Evolutionary conservation across 2,329 filamentous ascomycete species (phyloP).

Genomic region (Hirsutella rhossiliensis): DNA sequence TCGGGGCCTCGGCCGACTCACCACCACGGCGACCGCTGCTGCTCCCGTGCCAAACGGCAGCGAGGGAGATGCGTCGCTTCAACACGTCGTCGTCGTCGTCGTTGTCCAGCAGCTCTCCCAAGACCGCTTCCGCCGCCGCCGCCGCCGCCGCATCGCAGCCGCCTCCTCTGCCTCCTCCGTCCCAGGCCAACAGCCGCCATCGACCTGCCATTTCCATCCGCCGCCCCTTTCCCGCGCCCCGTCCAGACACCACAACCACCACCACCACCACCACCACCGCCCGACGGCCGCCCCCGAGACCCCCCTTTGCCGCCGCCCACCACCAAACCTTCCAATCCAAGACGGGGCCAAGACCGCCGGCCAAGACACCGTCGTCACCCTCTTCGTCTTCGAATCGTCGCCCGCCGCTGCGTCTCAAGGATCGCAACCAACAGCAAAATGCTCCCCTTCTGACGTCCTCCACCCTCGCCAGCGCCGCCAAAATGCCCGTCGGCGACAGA

Average conservation of each 20-base stretch:
- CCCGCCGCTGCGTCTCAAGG: constrained; percentile 8
- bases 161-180: not conserved
- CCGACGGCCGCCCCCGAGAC: not conserved
- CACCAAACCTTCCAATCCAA: not conserved
- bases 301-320: not conserved
- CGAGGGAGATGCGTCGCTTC: constrained; percentile 1
- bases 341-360: not conserved
- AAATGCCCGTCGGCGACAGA: constrained; percentile 38
- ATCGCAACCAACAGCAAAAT: constrained; percentile 10
- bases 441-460: constrained; percentile 13
- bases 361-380: not conserved
- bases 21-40: not conserved
- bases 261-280: not conserved
- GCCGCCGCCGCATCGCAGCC: not conserved
- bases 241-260: not conserved
- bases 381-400: constrained; percentile 1
- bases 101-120: not conserved
- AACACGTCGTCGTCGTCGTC: not conserved
- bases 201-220: not conserved
- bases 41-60: not conserved
- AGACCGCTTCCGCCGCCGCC: not conserved
- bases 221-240: not conserved
- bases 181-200: not conserved
- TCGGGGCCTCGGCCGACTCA: not conserved
- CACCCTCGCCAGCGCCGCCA: constrained; percentile 10